Evolutionary conservation across 768 basidiomycete species (phyloP).

Genomic region (Lactarius akahatsu): DNA sequence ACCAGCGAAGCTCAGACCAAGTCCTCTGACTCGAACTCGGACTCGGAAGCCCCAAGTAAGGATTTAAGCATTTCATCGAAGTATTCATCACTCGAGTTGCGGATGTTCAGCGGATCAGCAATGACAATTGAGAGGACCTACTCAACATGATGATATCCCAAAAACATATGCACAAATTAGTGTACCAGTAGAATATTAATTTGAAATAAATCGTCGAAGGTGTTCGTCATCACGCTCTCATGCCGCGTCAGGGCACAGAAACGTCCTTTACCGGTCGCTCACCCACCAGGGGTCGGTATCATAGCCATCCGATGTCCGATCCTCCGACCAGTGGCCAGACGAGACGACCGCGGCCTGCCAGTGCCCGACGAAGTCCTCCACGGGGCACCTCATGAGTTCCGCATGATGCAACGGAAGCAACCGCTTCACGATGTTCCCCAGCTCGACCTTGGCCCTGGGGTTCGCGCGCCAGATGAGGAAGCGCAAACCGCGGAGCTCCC

Average conservation of each 20-base stretch:
- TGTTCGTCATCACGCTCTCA: not conserved
- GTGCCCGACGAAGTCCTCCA: constrained; percentile 16
- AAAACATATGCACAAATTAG: not conserved
- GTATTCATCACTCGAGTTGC: not conserved
- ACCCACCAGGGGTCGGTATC: constrained; percentile 2
- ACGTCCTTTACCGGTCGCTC: not conserved
- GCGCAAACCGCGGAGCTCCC: constrained; percentile 17
- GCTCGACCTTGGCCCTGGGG: constrained; percentile 7
- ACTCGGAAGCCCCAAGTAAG: no score
- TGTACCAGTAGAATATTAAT: not conserved
- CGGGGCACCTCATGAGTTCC: constrained; percentile 22
- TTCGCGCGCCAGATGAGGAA: constrained; percentile 18
- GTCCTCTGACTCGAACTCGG: no score
- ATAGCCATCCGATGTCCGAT: not conserved
- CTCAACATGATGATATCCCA: not conserved
- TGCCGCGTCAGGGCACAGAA: not conserved
- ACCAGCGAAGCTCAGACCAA: no score
- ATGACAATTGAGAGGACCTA: not conserved
- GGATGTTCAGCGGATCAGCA: not conserved
- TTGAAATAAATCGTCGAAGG: not conserved
- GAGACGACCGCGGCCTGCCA: constrained; percentile 19
- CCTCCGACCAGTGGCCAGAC: not conserved
- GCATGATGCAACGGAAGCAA: constrained; percentile 14
- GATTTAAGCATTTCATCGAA: not conserved
- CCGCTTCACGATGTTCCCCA: constrained; percentile 15